Evolutionary conservation across 306 rosid species (phyloP), one percentile per base, ranked within the genome.

Genomic region (Albizia julibrissin): DNA sequence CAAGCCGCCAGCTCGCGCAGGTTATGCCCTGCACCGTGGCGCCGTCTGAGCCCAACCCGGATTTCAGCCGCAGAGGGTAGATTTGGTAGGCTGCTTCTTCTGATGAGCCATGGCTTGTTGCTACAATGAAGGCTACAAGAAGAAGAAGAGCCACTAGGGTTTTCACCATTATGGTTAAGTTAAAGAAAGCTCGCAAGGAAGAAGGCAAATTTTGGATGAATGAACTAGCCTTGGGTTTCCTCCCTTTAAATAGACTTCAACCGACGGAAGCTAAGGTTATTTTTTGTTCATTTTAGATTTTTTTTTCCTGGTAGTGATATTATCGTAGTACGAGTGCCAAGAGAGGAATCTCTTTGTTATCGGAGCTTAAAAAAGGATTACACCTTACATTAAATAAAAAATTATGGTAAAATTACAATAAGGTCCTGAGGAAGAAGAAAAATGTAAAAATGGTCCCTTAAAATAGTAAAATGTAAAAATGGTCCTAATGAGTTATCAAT

Each of bases 1-100:
- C 94, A n/a, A 92, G 79, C 22, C 91, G 81, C 94, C 94, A 92
- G 78, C 93, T 92, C 8, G 54, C 66, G 54, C 97, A 92, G 2
- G 83, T 80, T 1, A 86, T 6, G 0, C 81, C 84, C 0, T 49
- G 42, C 42, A 86, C 15, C 16, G 18, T 29, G 69, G 47, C 16
- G 6, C 88, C 91, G 6, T n/a, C 29, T 0, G 31, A 10, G 18
- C 84, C 79, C 0, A 52, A 12, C 0, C 85, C 90, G 0, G 85
- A 5, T 49, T 79, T 69, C 46, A 85, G 76, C 9, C 59, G 69
- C 29, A 92, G 91, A 54, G 87, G 89, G 82, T 78, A 81, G n/a
- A 82, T 84, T 4, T 82, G n/a, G 87, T 79, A 42, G n/a, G 40
- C 29, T 4, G 40, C 50, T 21, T 27, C 39, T 21, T 56, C 62